These are phyloP conservation scores for Litsea cubeba DNA, from an alignment of 164 flowering plant genomes.

Conservation along the genomic window DNA sequence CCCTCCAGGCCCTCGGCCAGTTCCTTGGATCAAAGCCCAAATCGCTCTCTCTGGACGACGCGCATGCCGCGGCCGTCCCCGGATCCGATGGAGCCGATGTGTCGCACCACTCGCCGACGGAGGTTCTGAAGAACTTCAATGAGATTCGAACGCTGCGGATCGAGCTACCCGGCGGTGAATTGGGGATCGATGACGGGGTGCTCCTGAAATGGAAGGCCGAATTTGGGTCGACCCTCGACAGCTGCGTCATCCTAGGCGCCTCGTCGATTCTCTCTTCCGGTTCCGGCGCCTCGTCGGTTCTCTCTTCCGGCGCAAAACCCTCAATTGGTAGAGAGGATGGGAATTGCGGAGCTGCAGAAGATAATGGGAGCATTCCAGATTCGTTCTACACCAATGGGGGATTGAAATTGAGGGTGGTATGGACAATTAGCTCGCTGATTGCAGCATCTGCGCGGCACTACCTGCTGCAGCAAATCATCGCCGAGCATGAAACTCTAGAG, in stretches of 20 bases:
- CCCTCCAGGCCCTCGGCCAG: conserved; percentile 26
- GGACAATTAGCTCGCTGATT: conserved; percentile 11
- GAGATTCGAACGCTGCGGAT: conserved; percentile 32
- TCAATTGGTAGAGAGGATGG: background rate
- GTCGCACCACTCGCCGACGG: conserved; percentile 30
- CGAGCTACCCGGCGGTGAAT: conserved; percentile 48
- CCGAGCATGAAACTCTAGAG: conserved; percentile 3
- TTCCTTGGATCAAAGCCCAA: background rate
- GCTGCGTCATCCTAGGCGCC: conserved; percentile 41
- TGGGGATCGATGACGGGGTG: conserved; percentile 33
- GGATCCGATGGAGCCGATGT: conserved; percentile 1
- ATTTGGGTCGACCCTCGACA: conserved; percentile 34
- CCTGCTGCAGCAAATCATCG: conserved; percentile 1
- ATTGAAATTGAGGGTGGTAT: conserved; percentile 9
- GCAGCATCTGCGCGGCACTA: conserved; percentile 10
- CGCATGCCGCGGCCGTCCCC: background rate
- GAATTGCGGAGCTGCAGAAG: background rate
- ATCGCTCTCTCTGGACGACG: background rate
- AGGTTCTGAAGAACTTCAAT: conserved; percentile 38
- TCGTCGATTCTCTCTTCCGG: conserved; percentile 15
- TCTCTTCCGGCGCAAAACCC: background rate
- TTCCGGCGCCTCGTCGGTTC: conserved; percentile 15
- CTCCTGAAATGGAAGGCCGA: conserved; percentile 45
- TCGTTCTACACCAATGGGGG: conserved; percentile 1
- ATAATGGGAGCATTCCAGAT: background rate